Evolutionary conservation across 805 yeast genomes (phyloP).

Genomic region (Candida montana): DNA sequence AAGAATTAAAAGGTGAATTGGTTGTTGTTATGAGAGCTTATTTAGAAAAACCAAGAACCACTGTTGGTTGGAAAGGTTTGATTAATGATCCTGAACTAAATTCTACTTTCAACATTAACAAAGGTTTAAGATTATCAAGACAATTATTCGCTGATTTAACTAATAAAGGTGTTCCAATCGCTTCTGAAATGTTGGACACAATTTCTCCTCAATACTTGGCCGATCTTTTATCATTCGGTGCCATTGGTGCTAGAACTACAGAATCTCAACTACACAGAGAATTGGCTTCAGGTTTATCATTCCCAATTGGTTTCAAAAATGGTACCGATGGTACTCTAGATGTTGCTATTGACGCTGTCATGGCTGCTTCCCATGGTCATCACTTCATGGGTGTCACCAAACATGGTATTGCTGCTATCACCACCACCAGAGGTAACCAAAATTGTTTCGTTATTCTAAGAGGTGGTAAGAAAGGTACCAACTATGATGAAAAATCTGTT

Average conservation of each 20-base stretch:
- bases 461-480: conserved; percentile 94
- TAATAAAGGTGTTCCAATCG: conserved; percentile 79
- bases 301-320: conserved; percentile 98
- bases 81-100: conserved; percentile 96
- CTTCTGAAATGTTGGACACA: conserved; percentile 97
- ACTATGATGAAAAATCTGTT: conserved; percentile 80
- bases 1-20: conserved; percentile 69
- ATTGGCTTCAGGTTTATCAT: conserved; percentile 94
- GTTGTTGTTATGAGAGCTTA: conserved; percentile 94
- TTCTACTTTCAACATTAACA: conserved; percentile 88
- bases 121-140: conserved; percentile 86
- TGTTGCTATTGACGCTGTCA: conserved; percentile 91
- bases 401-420: conserved; percentile 94
- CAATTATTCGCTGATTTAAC: conserved; percentile 80
- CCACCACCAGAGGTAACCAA: conserved; percentile 92
- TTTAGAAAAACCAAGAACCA: conserved; percentile 96
- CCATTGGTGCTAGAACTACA: conserved; percentile 98
- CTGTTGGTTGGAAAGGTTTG: conserved; percentile 98
- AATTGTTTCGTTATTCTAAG: conserved; percentile 91
- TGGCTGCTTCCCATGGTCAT: conserved; percentile 87
- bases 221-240: conserved; percentile 89
- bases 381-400: conserved; percentile 97
- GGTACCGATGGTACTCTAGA: conserved; percentile 95
- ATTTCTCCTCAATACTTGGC: conserved; percentile 94
- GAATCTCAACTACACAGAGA: conserved; percentile 98